Evolutionary conservation across 1,284 basidiomycete species (phyloP).

Genomic region (Schizopora paradoxa): DNA sequence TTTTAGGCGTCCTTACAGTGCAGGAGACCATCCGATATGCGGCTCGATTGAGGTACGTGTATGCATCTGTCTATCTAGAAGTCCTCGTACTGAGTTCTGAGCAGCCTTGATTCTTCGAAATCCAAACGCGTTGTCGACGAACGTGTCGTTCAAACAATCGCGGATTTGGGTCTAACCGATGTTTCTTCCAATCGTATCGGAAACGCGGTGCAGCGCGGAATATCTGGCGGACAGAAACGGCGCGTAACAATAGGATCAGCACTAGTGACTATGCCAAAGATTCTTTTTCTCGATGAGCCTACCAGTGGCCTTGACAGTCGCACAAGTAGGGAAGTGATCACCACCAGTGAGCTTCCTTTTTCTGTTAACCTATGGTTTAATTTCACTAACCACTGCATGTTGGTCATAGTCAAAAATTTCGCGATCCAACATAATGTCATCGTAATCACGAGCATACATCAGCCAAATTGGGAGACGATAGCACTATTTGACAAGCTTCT

Average conservation of each 20-base stretch:
- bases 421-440: conserved; percentile 39
- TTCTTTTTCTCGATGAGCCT: conserved; percentile 63
- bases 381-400: too few species aligned
- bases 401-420: conserved; percentile 19
- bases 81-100: too few species aligned
- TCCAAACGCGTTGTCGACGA: conserved; percentile 34
- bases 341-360: conserved; percentile 41
- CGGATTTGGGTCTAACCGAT: conserved; percentile 50
- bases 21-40: conserved; percentile 59
- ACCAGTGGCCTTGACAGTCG: conserved; percentile 59
- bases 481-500: conserved; percentile 55
- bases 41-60: conserved; percentile 43
- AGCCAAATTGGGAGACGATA: conserved; percentile 52
- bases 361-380: too few species aligned
- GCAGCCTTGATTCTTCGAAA: conserved; percentile 44
- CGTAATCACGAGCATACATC: conserved; percentile 61
- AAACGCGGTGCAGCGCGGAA: conserved; percentile 50
- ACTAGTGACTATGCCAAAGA: conserved; percentile 55
- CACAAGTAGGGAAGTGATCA: conserved; percentile 48
- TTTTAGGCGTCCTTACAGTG: conserved; percentile 58
- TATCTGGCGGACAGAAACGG: conserved; percentile 63
- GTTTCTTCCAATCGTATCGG: conserved; percentile 54
- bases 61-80: background rate
- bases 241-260: conserved; percentile 62
- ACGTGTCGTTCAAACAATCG: conserved; percentile 53